Conservation (phyloP, 2,329 filamentous ascomycete genomes). For the Pseudogymnoascus sp. region DNA sequence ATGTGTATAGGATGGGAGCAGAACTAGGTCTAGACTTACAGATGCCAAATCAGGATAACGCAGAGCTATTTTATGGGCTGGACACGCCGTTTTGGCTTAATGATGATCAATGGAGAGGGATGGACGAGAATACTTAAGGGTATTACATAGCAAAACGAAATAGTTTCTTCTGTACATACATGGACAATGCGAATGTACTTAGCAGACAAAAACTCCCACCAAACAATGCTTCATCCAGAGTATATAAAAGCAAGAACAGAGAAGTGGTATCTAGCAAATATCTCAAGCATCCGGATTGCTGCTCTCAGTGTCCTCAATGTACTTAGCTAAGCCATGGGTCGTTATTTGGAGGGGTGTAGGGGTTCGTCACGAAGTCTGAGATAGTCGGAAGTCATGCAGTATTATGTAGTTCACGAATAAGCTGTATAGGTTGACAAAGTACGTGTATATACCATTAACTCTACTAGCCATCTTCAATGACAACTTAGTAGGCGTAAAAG, state of each 20-base stretch:
- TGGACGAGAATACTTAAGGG: neutral
- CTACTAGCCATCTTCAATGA: neutral
- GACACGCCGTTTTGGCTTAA: conserved; percentile 12
- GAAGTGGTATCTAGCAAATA: neutral
- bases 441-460: neutral
- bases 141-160: neutral
- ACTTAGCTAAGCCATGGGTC: too few species aligned
- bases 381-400: neutral
- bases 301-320: neutral
- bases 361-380: neutral
- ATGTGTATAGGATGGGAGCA: neutral
- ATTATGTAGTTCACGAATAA: neutral
- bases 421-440: neutral
- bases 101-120: conserved; percentile 7
- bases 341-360: neutral
- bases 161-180: neutral
- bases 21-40: neutral
- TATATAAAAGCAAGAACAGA: neutral
- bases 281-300: neutral
- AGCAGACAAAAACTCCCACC: neutral
- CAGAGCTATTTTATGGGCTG: conserved; percentile 7
- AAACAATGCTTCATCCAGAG: neutral
- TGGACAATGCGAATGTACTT: neutral
- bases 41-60: conserved; percentile 5
- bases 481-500: neutral